These are phyloP conservation scores for Diophrys sp. DNA, from an alignment of 73 alveolate species.

Conservation along the genomic window DNA sequence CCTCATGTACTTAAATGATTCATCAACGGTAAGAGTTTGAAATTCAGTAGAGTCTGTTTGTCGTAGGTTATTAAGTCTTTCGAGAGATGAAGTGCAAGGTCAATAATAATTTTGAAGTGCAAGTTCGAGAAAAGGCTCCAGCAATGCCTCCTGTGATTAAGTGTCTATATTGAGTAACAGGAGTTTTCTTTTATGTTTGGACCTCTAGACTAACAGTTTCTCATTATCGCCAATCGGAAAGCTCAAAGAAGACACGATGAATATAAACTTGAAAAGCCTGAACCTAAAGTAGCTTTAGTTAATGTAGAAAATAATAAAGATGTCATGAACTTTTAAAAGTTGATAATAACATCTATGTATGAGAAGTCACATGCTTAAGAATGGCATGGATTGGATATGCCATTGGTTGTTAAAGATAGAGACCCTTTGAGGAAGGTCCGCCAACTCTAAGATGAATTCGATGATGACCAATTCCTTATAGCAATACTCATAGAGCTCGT, in stretches of 20 bases:
- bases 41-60: slow-evolving; percentile 47
- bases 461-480: background rate
- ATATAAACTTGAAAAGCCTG: background rate
- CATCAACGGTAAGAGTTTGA: slow-evolving; percentile 25
- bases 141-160: slow-evolving; percentile 31
- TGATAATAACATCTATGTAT: background rate
- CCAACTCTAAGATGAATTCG: background rate
- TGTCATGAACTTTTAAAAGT: background rate
- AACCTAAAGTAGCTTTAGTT: background rate
- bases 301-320: background rate
- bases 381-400: too few species aligned
- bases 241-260: background rate
- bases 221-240: background rate
- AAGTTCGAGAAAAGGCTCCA: slow-evolving; percentile 64
- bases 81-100: slow-evolving; percentile 55
- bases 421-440: background rate
- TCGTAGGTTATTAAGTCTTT: slow-evolving; percentile 56
- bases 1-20: slow-evolving; percentile 48
- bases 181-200: background rate
- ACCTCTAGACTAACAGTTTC: background rate
- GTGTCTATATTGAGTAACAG: background rate
- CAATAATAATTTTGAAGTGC: too few species aligned
- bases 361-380: background rate
- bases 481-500: background rate
- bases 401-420: background rate